Evolutionary conservation across 371 early-diverging fungal species (phyloP).

Genomic region (Phascolomyces articulosus): DNA sequence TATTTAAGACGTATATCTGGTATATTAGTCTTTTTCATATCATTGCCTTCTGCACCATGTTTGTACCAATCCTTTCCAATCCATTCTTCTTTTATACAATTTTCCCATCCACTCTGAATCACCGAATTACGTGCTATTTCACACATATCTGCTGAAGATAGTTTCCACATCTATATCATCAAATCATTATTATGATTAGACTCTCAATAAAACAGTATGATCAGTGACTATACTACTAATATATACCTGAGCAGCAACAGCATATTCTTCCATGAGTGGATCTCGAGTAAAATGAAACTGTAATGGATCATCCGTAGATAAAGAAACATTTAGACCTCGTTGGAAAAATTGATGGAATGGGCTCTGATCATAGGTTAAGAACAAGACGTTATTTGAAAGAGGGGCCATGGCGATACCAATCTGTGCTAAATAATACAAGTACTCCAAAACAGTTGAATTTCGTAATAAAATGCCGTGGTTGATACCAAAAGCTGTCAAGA

Average conservation of each 20-base stretch:
- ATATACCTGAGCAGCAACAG: conserved; percentile 92
- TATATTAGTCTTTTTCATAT: conserved; percentile 96
- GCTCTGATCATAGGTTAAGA: conserved; percentile 95
- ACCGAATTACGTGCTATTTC: conserved; percentile 97
- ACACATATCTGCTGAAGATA: conserved; percentile 96
- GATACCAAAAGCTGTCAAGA: conserved; percentile 91
- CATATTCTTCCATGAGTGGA: conserved; percentile 98
- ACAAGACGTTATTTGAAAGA: conserved; percentile 97
- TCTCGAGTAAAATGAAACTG: conserved; percentile 99
- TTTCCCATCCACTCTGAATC: conserved; percentile 93
- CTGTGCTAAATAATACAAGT: conserved; percentile 95
- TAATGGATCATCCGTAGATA: conserved; percentile 98
- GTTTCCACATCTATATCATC: conserved; percentile 83
- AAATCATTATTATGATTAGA: background rate
- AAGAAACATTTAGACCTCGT: conserved; percentile 93
- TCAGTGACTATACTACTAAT: background rate
- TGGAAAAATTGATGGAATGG: conserved; percentile 95
- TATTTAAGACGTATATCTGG: conserved; percentile 91
- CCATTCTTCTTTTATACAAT: conserved; percentile 91
- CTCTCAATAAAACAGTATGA: no score
- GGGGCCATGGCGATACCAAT: conserved; percentile 99
- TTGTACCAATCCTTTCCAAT: conserved; percentile 82
- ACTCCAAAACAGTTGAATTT: conserved; percentile 96
- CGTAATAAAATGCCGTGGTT: conserved; percentile 96
- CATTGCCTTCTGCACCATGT: conserved; percentile 86